Evolutionary conservation across 495 filamentous ascomycete species (phyloP).

Genomic region (Aspergillus homomorphus): DNA sequence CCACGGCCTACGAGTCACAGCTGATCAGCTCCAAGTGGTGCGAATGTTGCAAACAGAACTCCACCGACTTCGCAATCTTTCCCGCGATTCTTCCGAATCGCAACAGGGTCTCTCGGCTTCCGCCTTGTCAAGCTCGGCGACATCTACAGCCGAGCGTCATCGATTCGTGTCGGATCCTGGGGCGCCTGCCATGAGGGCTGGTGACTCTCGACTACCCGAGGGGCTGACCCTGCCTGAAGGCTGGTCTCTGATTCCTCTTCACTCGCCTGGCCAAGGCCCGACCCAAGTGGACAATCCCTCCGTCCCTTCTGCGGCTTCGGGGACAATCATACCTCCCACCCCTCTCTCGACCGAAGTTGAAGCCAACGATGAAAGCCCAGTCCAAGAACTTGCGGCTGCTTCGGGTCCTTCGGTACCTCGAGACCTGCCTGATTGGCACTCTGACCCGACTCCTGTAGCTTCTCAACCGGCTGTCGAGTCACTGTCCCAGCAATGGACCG

Average conservation of each 20-base stretch:
- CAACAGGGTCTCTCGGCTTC: constrained; percentile 22
- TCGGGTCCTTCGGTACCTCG: neutral
- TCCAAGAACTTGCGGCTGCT: neutral
- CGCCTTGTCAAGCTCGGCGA: constrained; percentile 19
- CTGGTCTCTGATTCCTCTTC: constrained; percentile 71
- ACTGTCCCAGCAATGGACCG: constrained; percentile 39
- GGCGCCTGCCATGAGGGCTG: constrained; percentile 52
- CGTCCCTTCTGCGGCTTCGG: constrained; percentile 15
- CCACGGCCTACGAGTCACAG: constrained; percentile 47
- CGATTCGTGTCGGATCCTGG: constrained; percentile 34
- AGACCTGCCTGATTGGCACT: constrained; percentile 20
- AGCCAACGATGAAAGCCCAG: neutral
- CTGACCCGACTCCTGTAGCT: constrained; percentile 9
- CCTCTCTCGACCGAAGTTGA: neutral
- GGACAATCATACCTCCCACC: neutral
- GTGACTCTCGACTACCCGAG: constrained; percentile 66
- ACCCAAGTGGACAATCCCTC: constrained; percentile 3
- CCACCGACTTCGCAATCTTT: constrained; percentile 53
- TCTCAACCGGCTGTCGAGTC: constrained; percentile 23
- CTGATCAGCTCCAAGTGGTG: constrained; percentile 55
- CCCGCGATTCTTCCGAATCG: constrained; percentile 26
- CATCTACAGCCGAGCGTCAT: constrained; percentile 23
- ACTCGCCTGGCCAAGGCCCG: constrained; percentile 40
- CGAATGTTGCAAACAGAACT: constrained; percentile 62
- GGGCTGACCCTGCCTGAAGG: constrained; percentile 71